Evolutionary conservation across 2,329 filamentous ascomycete genomes (phyloP), one percentile per base, ranked within the genome.

Genomic region (Endothia cerciana): DNA sequence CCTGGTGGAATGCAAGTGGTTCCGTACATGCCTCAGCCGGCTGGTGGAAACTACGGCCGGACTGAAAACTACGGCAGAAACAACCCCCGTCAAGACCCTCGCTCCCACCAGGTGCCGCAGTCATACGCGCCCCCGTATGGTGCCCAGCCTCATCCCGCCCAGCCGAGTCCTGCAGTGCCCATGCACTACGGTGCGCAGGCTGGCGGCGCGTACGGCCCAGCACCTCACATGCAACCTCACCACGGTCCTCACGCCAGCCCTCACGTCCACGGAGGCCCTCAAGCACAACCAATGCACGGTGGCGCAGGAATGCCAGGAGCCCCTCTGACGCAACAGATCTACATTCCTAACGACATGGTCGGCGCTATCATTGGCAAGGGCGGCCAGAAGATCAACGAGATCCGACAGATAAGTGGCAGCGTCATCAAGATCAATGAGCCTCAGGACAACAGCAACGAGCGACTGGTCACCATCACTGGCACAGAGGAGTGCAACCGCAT

Each of bases 371-470:
- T 99, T 73, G 95, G 95, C 74, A 99, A 99, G 82, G 95, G 95
- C 69, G 95, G 95, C 70, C 92, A 93, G 64, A 99, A 99, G 87
- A 99, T 99, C 85, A 99, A 99, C 76, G 95, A 99, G 80, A 99
- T 99, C 71, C 89, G 95, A 72, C 93, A 97, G 78, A 89, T 99
- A 73, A 96, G 92, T 77, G 95, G 94, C 72, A 98, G 94, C 80
- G 94, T 99, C 57, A 98, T 99, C 79, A 99, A 99, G 84, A 99
- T 99, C 84, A 98, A 99, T 77, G 95, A 99, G 78, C 95, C 95
- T 1, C 95, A 97, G 78, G 95, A 98, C 79, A 98, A 97, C 81
- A 98, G 93, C 85, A 99, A 98, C 75, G 95, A 99, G 83, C 90
- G 95, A 69, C 83, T 99, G 67, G 95, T 99, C 65, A 99, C 95